Base-by-base conservation (phyloP, 176 grass and related monocot species). In the Miscanthus lutarioriparius region DNA sequence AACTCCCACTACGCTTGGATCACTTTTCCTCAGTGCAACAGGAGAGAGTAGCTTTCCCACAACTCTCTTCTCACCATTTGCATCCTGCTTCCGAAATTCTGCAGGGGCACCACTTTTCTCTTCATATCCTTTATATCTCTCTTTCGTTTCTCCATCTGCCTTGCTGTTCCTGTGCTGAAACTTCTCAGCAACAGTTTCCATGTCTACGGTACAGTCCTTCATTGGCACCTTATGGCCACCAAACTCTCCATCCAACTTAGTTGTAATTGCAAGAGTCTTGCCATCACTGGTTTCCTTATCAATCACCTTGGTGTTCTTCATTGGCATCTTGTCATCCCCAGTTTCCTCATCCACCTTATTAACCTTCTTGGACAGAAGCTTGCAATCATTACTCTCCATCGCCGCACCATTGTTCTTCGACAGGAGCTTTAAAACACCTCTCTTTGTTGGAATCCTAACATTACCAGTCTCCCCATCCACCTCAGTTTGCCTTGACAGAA, bases 1-100 rank as follows among this genome's bases (percentile, higher is more conserved):
- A 81, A 89, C 62, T 32, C 75, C 89, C 44, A 87, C 89, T 48
- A 87, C 83, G 15, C 78, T 97, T 75, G 84, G 85, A 64, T 89
- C 86, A 82, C 76, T 87, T 87, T 80, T 89, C 66, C 83, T 72
- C 72, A 91, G 48, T 61, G 61, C 66, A 73, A 89, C 37, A 33
- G 94, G 74, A 27, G 86, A 91, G 70, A 75, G 77, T 67, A 76
- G 56, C 77, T 84, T 88, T 83, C 67, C 74, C 14, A 74, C 44
- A 77, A 48, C 51, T 76, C 40, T 82, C 90, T 84, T 91, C 86
- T 81, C 71, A 79, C 75, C 75, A 79, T 81, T 65, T 64, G 49
- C 40, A 86, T 38, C 36, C 26, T 58, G 53, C 67, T 85, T 67
- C 39, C 27, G 74, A 9, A 38, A 74, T 54, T 48, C 59, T 28